phyloP scores from a whole-genome alignment of 2,329 filamentous ascomycete species.

The Paraconiothyrium brasiliense region DNA sequence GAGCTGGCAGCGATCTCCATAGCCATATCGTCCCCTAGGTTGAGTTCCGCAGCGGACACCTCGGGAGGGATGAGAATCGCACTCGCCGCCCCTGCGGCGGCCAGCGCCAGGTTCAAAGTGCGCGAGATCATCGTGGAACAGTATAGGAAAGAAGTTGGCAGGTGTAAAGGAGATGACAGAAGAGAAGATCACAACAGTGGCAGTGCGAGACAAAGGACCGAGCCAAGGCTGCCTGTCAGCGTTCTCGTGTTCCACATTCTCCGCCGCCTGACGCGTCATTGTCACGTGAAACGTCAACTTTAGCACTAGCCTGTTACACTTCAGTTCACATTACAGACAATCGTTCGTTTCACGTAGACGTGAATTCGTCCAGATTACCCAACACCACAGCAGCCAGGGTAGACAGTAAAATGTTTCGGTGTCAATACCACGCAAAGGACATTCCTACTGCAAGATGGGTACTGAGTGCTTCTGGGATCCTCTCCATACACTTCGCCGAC shows the following conservation, averaged over 20 bases:
- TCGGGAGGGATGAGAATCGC: slow-evolving; percentile 48
- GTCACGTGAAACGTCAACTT: background rate
- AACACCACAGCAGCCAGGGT: background rate
- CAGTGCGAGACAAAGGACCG: slow-evolving; percentile 8
- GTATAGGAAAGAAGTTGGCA: slow-evolving; percentile 25
- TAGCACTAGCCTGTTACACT: background rate
- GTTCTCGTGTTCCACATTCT: background rate
- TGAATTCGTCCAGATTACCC: background rate
- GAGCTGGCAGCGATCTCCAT: slow-evolving; percentile 46
- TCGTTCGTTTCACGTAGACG: slow-evolving; percentile 7
- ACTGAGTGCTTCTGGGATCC: background rate
- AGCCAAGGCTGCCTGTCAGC: slow-evolving; percentile 4
- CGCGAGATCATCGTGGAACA: slow-evolving; percentile 39
- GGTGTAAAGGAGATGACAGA: slow-evolving; percentile 21
- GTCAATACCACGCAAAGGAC: background rate
- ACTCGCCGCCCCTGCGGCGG: slow-evolving; percentile 38
- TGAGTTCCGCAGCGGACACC: slow-evolving; percentile 37
- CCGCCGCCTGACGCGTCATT: slow-evolving; percentile 14
- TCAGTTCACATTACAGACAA: background rate
- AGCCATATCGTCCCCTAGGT: slow-evolving; percentile 42
- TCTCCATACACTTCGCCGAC: background rate
- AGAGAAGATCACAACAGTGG: slow-evolving; percentile 23
- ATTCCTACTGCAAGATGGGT: background rate
- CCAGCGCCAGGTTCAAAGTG: slow-evolving; percentile 48
- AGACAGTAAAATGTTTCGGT: background rate